Base-by-base conservation (phyloP, 495 filamentous ascomycete genomes). In the Aspergillus sclerotiicarbonarius region DNA sequence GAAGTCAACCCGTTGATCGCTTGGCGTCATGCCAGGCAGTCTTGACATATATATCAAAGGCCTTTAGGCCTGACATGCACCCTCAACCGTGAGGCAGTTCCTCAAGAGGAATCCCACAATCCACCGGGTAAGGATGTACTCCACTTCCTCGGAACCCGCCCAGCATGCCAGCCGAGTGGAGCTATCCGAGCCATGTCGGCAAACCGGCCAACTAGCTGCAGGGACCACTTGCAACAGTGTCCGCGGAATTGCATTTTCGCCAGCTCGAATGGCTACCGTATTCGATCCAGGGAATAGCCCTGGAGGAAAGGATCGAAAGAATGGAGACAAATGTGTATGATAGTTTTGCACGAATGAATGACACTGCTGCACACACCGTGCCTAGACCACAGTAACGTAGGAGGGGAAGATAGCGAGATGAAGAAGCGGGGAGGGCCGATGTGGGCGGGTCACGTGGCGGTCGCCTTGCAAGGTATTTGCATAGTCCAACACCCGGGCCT, bases 1-100 rank as follows among this genome's bases (percentile, higher is more conserved):
- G 72, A 72, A 44, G n/a, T 7, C 2, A 37, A 7, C 10, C 13
- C 3, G n/a, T 25, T 25, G 20, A 49, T 29, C 21, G 13, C 37
- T 41, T 41, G 37, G 13, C n/a, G 5, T 41, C 12, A 15, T 41
- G 13, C n/a, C 37, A 41, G n/a, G 37, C 13, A 3, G 37, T 3
- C 25, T 25, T 41, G 37, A 41, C 37, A 41, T 15, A 41, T 15
- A 4, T n/a, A 1, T 41, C 13, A 6, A 41, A 15, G 37, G 37
- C 37, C 37, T n/a, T 5, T 6, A n/a, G 37, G 37, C 37, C 13
- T 41, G 13, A n/a, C 13, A 41, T n/a, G 37, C 10, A 12, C 13
- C 9, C 15, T n/a, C n/a, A n/a, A n/a, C n/a, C n/a, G n/a, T 41
- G 13, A 4, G 13, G n/a, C 13, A n/a, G 4, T n/a, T n/a, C n/a